Conservation (phyloP, 2,329 filamentous ascomycete genomes). For the Epichloe sibirici region DNA sequence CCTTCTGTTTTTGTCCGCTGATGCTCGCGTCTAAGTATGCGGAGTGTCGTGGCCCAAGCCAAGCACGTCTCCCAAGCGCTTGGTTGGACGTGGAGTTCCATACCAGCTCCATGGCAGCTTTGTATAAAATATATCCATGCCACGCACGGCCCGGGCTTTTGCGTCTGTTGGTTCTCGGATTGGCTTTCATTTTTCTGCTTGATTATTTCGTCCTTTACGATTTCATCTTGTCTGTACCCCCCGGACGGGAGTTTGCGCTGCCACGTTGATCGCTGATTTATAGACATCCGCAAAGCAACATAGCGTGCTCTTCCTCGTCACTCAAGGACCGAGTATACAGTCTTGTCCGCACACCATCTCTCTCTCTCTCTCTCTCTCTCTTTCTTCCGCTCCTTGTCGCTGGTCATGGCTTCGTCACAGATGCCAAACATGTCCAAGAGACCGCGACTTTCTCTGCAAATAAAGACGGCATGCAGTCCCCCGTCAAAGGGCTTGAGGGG, state of each 20-base stretch:
- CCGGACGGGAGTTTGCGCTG: background rate
- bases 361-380: background rate
- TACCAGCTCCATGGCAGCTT: background rate
- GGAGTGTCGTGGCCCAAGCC: background rate
- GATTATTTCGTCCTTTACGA: background rate
- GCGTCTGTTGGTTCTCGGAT: background rate
- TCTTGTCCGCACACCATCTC: background rate
- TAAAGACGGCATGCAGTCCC: constrained; percentile 30
- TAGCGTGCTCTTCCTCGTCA: background rate
- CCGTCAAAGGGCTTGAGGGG: constrained; percentile 22
- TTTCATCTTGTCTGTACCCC: background rate
- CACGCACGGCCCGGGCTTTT: background rate
- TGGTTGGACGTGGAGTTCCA: background rate
- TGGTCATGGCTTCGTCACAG: constrained; percentile 14
- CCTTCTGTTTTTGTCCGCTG: background rate
- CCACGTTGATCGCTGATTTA: background rate
- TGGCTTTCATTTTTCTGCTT: background rate
- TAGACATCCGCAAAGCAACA: too few species aligned
- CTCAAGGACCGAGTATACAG: background rate
- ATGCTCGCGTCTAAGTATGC: background rate
- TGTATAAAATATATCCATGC: background rate
- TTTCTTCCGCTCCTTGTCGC: background rate
- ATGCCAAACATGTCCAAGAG: constrained; percentile 25
- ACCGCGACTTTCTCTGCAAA: constrained; percentile 46
- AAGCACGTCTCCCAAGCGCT: background rate